Evolutionary conservation across 345 rosid species (phyloP), one percentile per base, ranked within the genome.

Genomic region (Nephelium lappaceum): DNA sequence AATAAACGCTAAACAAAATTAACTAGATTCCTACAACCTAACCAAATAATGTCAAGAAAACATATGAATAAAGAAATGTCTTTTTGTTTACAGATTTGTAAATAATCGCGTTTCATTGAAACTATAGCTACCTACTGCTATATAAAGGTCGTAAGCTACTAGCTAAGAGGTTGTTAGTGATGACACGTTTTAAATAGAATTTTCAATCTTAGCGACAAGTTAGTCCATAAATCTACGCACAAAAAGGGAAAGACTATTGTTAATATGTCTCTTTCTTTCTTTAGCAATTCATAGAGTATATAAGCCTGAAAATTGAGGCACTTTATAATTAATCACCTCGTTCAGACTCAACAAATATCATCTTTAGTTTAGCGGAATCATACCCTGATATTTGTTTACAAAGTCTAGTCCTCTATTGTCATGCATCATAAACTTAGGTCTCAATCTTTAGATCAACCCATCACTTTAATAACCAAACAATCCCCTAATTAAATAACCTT

Each of bases 11-110:
- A n/a, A n/a, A n/a, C n/a, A n/a, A n/a, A n/a, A n/a, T n/a, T n/a
- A n/a, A n/a, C n/a, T n/a, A n/a, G n/a, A n/a, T n/a, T n/a, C n/a
- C 12, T 66, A 18, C 45, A 38, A 36, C 70, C 70, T 66, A 66
- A 38, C 45, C 47, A 8, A 66, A 66, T 36, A 60, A 60, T n/a
- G 27, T 60, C 11, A 64, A 39, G 4, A 39, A 15, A 31, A 27
- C 2, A 65, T 64, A 27, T 64, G 21, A 27, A 65, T 39, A 5
- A 5, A 64, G n/a, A 31, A 31, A 5, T 63, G 68, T 65, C 68
- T 25, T 24, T 5, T 24, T 65, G 5, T n/a, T 11, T 31, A n/a
- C n/a, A n/a, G n/a, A n/a, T n/a, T n/a, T n/a, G 0, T 11, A 66
- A 18, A 38, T 36, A 38, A 42, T 5, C 8, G 8, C 1, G 3